Conservation (phyloP, 768 basidiomycete genomes). For the Tulasnella sp. region DNA sequence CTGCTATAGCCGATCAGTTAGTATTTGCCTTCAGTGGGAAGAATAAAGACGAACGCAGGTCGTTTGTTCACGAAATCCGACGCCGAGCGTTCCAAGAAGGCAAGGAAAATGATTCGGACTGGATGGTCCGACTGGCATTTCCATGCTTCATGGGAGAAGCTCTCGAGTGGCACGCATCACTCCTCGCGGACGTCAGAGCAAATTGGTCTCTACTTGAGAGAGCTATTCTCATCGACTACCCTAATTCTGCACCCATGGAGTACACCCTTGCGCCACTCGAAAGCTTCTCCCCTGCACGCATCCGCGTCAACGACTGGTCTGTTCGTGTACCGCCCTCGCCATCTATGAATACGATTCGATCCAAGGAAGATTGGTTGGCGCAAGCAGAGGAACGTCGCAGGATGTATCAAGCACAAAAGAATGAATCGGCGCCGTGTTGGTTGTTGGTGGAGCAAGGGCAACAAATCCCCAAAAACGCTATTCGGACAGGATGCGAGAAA, state of each 20-base stretch:
- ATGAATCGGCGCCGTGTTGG: too few species aligned
- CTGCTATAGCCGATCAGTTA: too few species aligned
- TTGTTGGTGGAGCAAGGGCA: too few species aligned
- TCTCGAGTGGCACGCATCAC: background rate
- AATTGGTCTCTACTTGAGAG: background rate
- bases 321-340: too few species aligned
- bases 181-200: background rate
- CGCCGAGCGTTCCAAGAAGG: background rate
- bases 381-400: too few species aligned
- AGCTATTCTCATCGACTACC: background rate
- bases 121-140: background rate
- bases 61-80: background rate
- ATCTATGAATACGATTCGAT: too few species aligned
- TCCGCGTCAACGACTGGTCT: too few species aligned
- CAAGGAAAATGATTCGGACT: background rate
- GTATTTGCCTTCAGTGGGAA: background rate
- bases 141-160: background rate
- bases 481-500: background rate
- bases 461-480: background rate
- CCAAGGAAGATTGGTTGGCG: too few species aligned
- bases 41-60: background rate
- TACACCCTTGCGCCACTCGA: too few species aligned
- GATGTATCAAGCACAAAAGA: too few species aligned
- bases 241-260: too few species aligned
- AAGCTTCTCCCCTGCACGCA: too few species aligned